Base-by-base conservation (phyloP, 2,329 filamentous ascomycete species). In the Fonsecaea monophora region DNA sequence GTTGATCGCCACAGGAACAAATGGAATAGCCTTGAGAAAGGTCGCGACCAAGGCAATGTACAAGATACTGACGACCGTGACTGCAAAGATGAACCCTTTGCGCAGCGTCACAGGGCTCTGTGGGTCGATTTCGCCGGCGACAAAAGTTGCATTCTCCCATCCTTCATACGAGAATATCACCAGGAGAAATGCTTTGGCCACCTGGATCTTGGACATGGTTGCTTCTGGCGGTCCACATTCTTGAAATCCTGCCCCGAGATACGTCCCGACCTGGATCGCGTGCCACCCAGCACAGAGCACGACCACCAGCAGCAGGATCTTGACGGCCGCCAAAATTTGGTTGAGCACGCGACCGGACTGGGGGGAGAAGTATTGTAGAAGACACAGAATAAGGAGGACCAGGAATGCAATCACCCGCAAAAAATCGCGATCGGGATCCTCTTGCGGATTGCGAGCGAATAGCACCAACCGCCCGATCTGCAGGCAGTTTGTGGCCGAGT, bases 141-240 rank as follows among this genome's bases (percentile, higher is more conserved):
- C 53, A 35, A 55, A 55, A 5, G 53, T 55, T 4, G 53, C 53
- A 38, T 55, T 55, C 53, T 55, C 53, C 53, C 53, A 55, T n/a
- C 53, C 53, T 55, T 55, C 53, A 32, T 55, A 55, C 9, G 53
- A 55, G 12, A 55, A 55, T n/a, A 55, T 55, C 30, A 55, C 53
- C 13, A 55, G n/a, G 30, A 55, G 53, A 8, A 55, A 37, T 55
- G 53, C 53, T 55, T 55, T 55, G 4, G 53, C 53, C 18, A 55
- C 53, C n/a, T 55, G 30, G 25, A 55, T 55, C 21, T 55, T 55
- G 15, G 53, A 55, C 35, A 35, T 38, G 35, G 30, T 35, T 18
- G 12, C 53, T 15, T 10, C 25, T 3, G 53, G 53, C 32, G 53
- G 53, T 30, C 15, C 32, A 35, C 53, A 55, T 55, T 55, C 30